Evolutionary conservation across 352 stramenopile species (phyloP).

Genomic region (Phytopythium mirpurense): DNA sequence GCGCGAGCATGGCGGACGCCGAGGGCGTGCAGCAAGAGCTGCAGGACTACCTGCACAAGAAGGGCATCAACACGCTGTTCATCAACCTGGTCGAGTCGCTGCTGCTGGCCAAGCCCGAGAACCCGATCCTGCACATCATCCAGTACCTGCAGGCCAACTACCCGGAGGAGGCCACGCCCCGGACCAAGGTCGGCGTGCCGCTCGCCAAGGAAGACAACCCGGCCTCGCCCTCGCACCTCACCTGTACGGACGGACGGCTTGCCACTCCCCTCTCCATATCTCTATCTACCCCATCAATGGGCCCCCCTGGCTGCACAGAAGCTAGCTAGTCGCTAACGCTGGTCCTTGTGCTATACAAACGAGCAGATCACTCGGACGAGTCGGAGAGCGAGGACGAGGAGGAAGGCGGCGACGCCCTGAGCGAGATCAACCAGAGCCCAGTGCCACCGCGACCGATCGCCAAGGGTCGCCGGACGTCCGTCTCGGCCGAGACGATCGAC

Average conservation of each 20-base stretch:
- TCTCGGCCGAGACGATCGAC: conserved; percentile 86
- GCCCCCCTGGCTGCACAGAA: too few species aligned
- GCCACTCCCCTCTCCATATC: too few species aligned
- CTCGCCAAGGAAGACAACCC: conserved; percentile 42
- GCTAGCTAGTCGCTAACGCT: too few species aligned
- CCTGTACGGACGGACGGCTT: conserved; percentile 13
- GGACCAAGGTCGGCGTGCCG: conserved; percentile 24
- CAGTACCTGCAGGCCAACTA: conserved; percentile 88
- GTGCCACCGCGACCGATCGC: conserved; percentile 55
- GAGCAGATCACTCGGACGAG: conserved; percentile 75
- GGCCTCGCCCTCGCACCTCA: conserved; percentile 22
- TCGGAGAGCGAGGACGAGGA: conserved; percentile 86
- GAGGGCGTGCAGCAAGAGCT: conserved; percentile 88
- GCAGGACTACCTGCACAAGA: conserved; percentile 89
- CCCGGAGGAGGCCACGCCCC: conserved; percentile 64
- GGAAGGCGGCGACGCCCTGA: conserved; percentile 68
- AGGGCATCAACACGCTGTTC: conserved; percentile 91
- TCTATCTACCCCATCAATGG: too few species aligned
- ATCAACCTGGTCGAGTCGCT: conserved; percentile 91
- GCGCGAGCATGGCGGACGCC: conserved; percentile 61
- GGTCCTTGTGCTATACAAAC: too few species aligned
- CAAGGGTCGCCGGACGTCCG: conserved; percentile 84
- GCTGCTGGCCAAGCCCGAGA: conserved; percentile 86
- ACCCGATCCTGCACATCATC: conserved; percentile 86
- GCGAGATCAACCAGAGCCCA: conserved; percentile 71